Evolutionary conservation across 1,284 basidiomycete genomes (phyloP), one percentile per base, ranked within the genome.

Genomic region (Caloboletus inedulis): DNA sequence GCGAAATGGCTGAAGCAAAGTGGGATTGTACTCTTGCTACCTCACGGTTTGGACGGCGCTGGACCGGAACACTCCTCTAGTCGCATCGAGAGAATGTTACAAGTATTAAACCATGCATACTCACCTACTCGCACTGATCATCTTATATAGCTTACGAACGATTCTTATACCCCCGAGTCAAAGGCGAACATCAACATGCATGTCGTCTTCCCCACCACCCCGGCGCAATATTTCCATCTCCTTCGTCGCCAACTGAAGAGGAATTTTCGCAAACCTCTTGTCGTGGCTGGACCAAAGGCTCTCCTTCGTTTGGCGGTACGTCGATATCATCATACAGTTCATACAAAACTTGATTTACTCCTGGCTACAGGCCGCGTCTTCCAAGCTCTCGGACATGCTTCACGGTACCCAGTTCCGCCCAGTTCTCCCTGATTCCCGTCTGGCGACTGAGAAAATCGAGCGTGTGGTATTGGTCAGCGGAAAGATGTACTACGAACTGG

Each of bases 1-100:
- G 91, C 90, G 4, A 97, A 97, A 75, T 97, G 94, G 94, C 72
- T 94, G 53, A 93, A 87, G 68, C 91, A 96, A 72, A 94, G 91
- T 57, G 94, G 90, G 1, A 79, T 96, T 35, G 87, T 94, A 4
- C 73, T 97, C 61, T 81, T 92, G 53, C 77, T 97, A 7, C 91
- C 91, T 18, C 91, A 94, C 59, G 91, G 90, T 6, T 77, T 90
- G 14, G 92, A 95, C 61, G 92, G 93, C 25, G 91, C 91, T 14
- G 93, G 93, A 3, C 93, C 93, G 0, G 93, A 96, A 66, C 93
- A 96, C 67, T 93, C 90, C 0, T 91, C 88, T 2, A 88, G 84
- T 46, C 82, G 91, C 29, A 77, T 95, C 35, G 93, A 96, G 67
- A 77, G 92, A 34, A 89, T 93, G 82, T 74, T 94, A 27, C 91